Evolutionary conservation across 257 asterid species (phyloP).

Genomic region (Euphrasia confusa): DNA sequence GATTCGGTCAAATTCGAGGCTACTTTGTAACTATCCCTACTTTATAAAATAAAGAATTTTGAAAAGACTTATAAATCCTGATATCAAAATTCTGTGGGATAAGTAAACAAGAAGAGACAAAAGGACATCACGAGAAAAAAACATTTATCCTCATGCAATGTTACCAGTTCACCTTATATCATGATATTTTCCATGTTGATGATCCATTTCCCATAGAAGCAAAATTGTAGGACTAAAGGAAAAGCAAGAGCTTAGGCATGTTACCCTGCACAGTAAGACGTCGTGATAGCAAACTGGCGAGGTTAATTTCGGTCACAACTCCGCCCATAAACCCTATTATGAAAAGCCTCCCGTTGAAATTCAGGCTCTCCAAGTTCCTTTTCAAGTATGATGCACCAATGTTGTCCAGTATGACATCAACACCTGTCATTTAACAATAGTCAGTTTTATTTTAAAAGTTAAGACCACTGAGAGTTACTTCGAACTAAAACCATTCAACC

Average conservation of each 20-base stretch:
- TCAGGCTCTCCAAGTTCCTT: slow-evolving; percentile 71
- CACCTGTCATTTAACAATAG: slow-evolving; percentile 46
- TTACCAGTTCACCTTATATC: no score
- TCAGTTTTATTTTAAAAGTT: slow-evolving; percentile 8
- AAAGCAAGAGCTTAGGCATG: slow-evolving; percentile 17
- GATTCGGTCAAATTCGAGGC: no score
- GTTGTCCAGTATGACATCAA: slow-evolving; percentile 83
- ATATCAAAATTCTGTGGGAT: no score
- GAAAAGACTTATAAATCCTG: no score
- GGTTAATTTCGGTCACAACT: slow-evolving; percentile 56
- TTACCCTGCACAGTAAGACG: slow-evolving; percentile 93
- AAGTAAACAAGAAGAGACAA: no score
- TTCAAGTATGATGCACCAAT: slow-evolving; percentile 74
- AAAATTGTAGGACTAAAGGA: not conserved
- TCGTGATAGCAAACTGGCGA: slow-evolving; percentile 47
- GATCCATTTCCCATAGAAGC: not conserved
- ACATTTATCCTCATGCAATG: no score
- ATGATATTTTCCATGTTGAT: not conserved
- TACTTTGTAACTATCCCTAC: no score
- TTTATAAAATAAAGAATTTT: no score
- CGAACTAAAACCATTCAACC: slow-evolving; percentile 34
- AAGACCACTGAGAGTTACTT: not conserved
- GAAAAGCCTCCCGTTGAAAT: slow-evolving; percentile 81
- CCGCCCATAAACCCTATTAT: slow-evolving; percentile 96
- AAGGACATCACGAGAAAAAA: no score